Evolutionary conservation across 768 basidiomycete genomes (phyloP).

Genomic region (Lentinula boryana): DNA sequence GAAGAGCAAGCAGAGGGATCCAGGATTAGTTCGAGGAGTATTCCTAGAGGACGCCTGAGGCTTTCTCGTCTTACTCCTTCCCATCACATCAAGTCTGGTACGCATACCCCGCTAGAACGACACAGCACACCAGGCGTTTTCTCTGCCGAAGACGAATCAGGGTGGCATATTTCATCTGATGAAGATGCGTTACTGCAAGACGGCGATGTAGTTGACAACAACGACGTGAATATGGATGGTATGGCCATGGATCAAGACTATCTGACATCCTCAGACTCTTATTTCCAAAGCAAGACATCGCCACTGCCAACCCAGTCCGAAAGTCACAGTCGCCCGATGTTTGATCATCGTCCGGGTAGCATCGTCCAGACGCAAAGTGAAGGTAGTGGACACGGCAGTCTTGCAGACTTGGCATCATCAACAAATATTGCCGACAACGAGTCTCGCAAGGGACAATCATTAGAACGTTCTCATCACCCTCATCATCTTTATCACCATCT

Average conservation of each 20-base stretch:
- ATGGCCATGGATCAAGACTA: constrained; percentile 3
- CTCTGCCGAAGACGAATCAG: background rate
- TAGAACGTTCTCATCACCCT: background rate
- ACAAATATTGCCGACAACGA: background rate
- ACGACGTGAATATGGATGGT: background rate
- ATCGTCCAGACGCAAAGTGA: background rate
- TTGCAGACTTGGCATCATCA: background rate
- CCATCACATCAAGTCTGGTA: background rate
- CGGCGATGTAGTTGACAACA: background rate
- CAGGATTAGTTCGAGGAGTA: background rate
- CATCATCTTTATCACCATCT: background rate
- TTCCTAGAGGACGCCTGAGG: background rate
- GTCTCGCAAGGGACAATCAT: background rate
- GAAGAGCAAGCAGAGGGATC: background rate
- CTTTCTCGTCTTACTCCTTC: background rate
- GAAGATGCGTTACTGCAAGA: background rate
- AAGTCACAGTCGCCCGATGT: background rate
- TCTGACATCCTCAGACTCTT: background rate
- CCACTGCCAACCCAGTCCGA: background rate
- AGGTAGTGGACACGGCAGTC: background rate
- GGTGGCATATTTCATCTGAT: background rate
- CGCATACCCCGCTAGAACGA: background rate
- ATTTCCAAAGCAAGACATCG: background rate
- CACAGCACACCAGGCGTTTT: background rate
- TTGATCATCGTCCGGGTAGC: background rate